phyloP scores from a whole-genome alignment of 495 filamentous ascomycete genomes.

The Pyrenopolyporus hunteri region DNA sequence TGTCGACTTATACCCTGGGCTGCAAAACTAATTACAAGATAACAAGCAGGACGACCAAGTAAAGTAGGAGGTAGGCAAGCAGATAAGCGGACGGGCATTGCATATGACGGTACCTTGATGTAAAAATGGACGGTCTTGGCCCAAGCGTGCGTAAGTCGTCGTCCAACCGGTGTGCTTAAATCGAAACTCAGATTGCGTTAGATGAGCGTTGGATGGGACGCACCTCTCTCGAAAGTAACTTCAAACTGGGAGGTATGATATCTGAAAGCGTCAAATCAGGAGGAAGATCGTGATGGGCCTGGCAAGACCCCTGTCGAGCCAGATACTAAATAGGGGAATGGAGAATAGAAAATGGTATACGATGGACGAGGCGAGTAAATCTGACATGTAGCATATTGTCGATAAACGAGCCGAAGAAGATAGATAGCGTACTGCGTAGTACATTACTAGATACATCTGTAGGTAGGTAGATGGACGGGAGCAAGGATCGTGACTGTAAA shows the following conservation, averaged over 20 bases:
- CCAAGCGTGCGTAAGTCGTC: constrained; percentile 3
- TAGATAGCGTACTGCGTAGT: not conserved
- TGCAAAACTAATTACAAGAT: no score
- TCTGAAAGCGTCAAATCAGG: constrained; percentile 8
- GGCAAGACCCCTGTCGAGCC: constrained; percentile 5
- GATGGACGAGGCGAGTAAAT: no score
- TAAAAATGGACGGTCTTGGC: constrained; percentile 12
- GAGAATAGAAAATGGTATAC: no score
- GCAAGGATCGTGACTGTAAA: constrained; percentile 14
- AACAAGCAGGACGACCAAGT: no score
- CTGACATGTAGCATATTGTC: no score
- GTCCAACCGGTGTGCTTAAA: not conserved
- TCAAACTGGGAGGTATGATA: constrained; percentile 1
- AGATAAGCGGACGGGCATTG: not conserved
- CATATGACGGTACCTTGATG: constrained; percentile 34
- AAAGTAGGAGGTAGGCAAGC: no score
- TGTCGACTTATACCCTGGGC: not conserved
- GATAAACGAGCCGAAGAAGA: constrained; percentile 21
- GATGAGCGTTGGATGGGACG: not conserved
- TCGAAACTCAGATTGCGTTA: constrained; percentile 6
- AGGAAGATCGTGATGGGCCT: constrained; percentile 1
- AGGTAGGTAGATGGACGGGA: constrained; percentile 10
- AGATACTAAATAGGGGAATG: no score
- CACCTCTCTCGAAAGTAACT: constrained; percentile 2
- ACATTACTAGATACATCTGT: not conserved